Evolutionary conservation across 495 filamentous ascomycete species (phyloP).

Genomic region (Tetracladium marchalianum): DNA sequence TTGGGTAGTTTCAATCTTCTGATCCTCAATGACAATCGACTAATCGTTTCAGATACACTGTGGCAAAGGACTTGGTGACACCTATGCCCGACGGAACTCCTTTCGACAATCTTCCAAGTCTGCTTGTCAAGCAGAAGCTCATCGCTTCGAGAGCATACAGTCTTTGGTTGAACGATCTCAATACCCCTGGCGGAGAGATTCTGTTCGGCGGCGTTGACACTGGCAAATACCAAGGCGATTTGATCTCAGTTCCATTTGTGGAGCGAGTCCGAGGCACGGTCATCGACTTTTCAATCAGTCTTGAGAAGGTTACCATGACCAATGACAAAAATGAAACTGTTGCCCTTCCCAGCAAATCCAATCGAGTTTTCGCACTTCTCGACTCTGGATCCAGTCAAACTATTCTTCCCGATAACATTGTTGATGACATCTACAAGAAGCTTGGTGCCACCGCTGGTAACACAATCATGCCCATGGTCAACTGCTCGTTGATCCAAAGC

Average conservation of each 20-base stretch:
- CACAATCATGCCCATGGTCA: constrained; percentile 56
- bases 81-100: constrained; percentile 38
- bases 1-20: constrained; percentile 71
- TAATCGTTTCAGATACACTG: constrained; percentile 69
- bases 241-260: constrained; percentile 70
- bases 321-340: constrained; percentile 44
- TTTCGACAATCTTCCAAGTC: constrained; percentile 69
- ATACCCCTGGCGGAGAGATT: constrained; percentile 61
- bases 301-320: constrained; percentile 35
- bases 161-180: constrained; percentile 73
- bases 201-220: constrained; percentile 89
- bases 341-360: constrained; percentile 27
- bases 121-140: constrained; percentile 54
- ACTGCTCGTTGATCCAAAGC: constrained; percentile 54
- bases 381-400: constrained; percentile 89
- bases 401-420: constrained; percentile 69
- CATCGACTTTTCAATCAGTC: constrained; percentile 63
- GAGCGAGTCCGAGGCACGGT: constrained; percentile 44
- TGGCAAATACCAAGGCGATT: constrained; percentile 58
- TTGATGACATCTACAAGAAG: constrained; percentile 49
- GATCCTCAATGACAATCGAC: constrained; percentile 59
- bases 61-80: constrained; percentile 60
- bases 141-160: constrained; percentile 77
- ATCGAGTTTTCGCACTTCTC: constrained; percentile 53
- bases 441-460: constrained; percentile 45